Evolutionary conservation across 108 stramenopile genomes (phyloP).

Genomic region (Pseudonitzschia delicatissima): DNA sequence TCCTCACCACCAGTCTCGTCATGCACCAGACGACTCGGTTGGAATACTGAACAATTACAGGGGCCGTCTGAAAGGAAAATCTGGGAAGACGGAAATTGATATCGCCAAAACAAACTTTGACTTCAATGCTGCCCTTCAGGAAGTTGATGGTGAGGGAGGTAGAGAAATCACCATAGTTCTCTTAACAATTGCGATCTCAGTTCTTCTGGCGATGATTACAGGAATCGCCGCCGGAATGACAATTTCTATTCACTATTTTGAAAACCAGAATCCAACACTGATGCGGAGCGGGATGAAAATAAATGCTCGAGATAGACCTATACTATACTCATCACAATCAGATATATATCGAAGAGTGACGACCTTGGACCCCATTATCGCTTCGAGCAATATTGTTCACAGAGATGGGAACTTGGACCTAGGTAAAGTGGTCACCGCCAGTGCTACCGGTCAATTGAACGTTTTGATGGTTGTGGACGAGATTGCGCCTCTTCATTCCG

Average conservation of each 20-base stretch:
- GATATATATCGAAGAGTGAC: conserved; percentile 22
- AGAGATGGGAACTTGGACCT: conserved; percentile 20
- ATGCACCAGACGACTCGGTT: conserved; percentile 6
- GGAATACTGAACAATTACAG: not conserved
- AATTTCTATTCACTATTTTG: conserved; percentile 40
- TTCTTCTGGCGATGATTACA: conserved; percentile 23
- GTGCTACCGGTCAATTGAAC: conserved; percentile 22
- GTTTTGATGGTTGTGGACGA: conserved; percentile 41
- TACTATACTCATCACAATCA: not conserved
- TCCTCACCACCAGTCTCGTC: conserved; percentile 2
- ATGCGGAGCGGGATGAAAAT: conserved; percentile 7
- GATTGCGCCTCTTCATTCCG: conserved; percentile 20
- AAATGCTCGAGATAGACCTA: not conserved
- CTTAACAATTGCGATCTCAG: conserved; percentile 11
- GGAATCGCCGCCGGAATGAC: conserved; percentile 37
- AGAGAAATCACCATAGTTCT: conserved; percentile 21
- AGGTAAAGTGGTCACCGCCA: conserved; percentile 35
- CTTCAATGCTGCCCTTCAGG: conserved; percentile 14
- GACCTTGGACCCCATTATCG: conserved; percentile 27
- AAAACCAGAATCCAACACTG: conserved; percentile 23
- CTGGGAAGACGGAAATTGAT: not conserved
- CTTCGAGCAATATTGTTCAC: conserved; percentile 26
- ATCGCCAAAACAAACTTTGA: conserved; percentile 5
- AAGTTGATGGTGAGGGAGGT: conserved; percentile 17
- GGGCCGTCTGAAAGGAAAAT: not conserved